Evolutionary conservation across 495 filamentous ascomycete genomes (phyloP).

Genomic region (Aspergillus egyptiacus): DNA sequence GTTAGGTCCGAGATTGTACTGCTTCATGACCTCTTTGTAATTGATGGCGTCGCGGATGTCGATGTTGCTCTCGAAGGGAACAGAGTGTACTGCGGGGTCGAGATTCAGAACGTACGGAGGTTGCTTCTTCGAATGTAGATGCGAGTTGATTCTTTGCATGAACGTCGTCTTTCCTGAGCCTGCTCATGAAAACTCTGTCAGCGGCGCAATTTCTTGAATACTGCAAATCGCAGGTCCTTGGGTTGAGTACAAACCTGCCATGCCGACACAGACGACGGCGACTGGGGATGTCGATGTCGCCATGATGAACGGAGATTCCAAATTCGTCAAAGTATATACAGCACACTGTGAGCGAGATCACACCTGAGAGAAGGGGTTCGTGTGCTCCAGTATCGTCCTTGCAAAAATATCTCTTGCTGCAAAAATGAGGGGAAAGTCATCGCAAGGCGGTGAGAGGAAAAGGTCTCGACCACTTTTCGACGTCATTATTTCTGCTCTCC

Average conservation of each 20-base stretch:
- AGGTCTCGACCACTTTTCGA: conserved; percentile 32
- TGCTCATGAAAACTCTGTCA: conserved; percentile 21
- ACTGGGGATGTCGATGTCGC: conserved; percentile 46
- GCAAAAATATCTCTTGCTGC: conserved; percentile 32
- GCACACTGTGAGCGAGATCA: too few relatives aligned
- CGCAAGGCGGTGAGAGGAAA: conserved; percentile 15
- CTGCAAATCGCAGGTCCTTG: not conserved
- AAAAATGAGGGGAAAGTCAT: conserved; percentile 31
- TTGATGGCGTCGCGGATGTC: conserved; percentile 98
- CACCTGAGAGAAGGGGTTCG: too few relatives aligned
- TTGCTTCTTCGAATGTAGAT: conserved; percentile 12
- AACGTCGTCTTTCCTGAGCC: conserved; percentile 97
- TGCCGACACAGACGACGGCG: conserved; percentile 90
- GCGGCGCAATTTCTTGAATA: not conserved
- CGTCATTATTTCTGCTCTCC: conserved; percentile 16
- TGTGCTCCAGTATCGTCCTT: too few relatives aligned
- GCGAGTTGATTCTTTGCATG: conserved; percentile 74
- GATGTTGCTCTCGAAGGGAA: conserved; percentile 99
- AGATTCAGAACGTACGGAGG: conserved; percentile 91
- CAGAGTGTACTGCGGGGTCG: conserved; percentile 85
- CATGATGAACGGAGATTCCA: conserved; percentile 36
- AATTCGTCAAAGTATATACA: too few relatives aligned
- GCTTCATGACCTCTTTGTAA: conserved; percentile 99
- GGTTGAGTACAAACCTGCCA: conserved; percentile 62
- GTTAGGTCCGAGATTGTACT: conserved; percentile 96